Evolutionary conservation across 2,329 filamentous ascomycete species (phyloP), one percentile per base, ranked within the genome.

Genomic region (Cryphonectria carpinicola): DNA sequence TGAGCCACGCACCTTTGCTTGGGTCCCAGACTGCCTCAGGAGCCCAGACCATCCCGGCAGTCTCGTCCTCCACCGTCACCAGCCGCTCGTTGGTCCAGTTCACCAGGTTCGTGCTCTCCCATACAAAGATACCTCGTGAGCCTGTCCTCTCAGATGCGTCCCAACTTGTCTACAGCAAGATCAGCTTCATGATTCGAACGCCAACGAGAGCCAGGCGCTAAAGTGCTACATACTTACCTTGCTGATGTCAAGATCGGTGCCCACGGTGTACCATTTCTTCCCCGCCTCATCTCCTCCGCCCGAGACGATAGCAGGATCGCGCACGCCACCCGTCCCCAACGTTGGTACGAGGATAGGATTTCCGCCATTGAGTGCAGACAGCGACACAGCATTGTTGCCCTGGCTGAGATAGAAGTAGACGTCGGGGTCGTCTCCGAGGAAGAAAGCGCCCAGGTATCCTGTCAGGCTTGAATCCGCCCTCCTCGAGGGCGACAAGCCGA

Each of bases 21-120:
- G 80, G 78, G 73, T 88, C 85, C 82, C 83, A 88, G 66, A 88
- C 83, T 0, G 86, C 86, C 66, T 85, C 84, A 0, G 87, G 87
- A 0, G 86, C 87, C 87, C 87, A 89, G 0, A 87, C 85, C 86
- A 88, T 88, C 4, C 86, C 87, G 0, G 85, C 87, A 4, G 81
- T 84, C n/a, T 77, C 76, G 70, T 86, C 82, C 73, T 88, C 86
- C 14, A 88, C 86, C 0, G 76, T 78, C 0, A 86, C 81, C 1
- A 88, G 79, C 7, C 84, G 78, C 75, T 87, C 85, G 17, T 78
- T 78, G 14, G 74, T 79, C 83, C 85, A 88, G 71, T 82, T 85
- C 8, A 86, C 76, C 4, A 88, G 77, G 67, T 88, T 84, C 0
- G 81, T 84, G 72, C 81, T 85, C 74, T 88, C 85, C 86, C 87